A percentile compares a stretch with the other conserved stretches of the same genome.
These are phyloP conservation scores for Cydonia oblonga DNA, from an alignment of 331 rosid genomes.

Conservation along the genomic window DNA sequence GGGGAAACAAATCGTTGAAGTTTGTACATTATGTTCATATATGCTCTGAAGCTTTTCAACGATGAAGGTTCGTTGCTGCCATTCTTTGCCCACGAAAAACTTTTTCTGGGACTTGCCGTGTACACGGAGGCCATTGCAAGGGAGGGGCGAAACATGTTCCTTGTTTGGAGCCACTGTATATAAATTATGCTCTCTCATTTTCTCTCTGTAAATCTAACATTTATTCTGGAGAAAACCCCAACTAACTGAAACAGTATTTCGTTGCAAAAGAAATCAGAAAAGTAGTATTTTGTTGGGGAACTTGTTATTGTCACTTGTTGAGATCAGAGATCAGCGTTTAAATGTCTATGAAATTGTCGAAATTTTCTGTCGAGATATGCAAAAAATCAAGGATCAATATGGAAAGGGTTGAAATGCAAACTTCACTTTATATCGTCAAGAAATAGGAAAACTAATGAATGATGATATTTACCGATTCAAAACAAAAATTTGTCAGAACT, in stretches of 20 bases:
- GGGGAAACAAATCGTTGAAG: not conserved
- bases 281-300: not conserved
- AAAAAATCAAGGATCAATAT: too few relatives aligned
- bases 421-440: too few relatives aligned
- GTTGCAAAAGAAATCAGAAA: not conserved
- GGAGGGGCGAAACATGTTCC: not conserved
- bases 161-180: not conserved
- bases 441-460: too few relatives aligned
- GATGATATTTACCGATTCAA: too few relatives aligned
- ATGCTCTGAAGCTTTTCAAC: constrained; percentile 1
- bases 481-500: too few relatives aligned
- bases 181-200: not conserved
- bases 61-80: constrained; percentile 27
- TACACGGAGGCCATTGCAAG: not conserved
- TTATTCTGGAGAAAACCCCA: not conserved
- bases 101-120: not conserved
- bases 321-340: too few relatives aligned
- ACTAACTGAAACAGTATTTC: not conserved
- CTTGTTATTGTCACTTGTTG: too few relatives aligned
- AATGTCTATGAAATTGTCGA: too few relatives aligned
- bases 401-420: too few relatives aligned
- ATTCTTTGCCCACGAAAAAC: constrained; percentile 40
- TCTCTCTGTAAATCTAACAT: not conserved
- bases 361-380: too few relatives aligned
- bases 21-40: not conserved